phyloP scores from a whole-genome alignment of 2,329 filamentous ascomycete species.

The Pestalotiopsis sp. region DNA sequence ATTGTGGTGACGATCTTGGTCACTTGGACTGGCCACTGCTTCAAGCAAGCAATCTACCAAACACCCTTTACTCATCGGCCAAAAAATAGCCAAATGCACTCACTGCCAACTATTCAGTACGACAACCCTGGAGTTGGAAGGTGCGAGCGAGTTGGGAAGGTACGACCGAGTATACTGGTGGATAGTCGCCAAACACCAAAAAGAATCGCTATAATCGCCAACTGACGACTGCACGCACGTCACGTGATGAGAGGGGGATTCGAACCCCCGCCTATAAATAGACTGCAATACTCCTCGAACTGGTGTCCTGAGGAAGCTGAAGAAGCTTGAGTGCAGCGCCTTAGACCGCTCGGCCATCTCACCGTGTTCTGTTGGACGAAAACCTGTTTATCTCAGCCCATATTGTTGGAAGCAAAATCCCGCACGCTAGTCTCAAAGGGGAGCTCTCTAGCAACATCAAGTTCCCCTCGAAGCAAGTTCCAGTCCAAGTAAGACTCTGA shows the following conservation, averaged over 20 bases:
- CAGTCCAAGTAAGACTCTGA: too few species aligned
- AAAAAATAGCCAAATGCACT: too few species aligned
- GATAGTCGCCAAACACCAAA: neutral
- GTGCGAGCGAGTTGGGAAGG: too few species aligned
- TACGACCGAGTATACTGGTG: too few species aligned
- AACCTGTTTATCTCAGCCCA: neutral
- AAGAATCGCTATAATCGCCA: neutral
- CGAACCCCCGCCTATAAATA: constrained; percentile 10
- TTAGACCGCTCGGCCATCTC: constrained; percentile 12
- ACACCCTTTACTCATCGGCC: too few species aligned
- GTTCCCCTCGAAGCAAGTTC: neutral
- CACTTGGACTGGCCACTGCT: too few species aligned
- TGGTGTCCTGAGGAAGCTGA: neutral
- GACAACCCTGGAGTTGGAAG: too few species aligned
- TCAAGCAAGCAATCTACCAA: too few species aligned
- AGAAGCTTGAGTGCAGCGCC: constrained; percentile 1
- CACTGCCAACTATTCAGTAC: too few species aligned
- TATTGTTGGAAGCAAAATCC: neutral
- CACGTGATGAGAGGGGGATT: constrained; percentile 10
- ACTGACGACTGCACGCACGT: neutral
- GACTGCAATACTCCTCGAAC: neutral
- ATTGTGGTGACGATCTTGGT: too few species aligned
- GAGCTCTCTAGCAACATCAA: neutral
- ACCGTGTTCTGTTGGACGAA: neutral
- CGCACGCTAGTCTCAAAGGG: neutral